These are phyloP conservation scores for Globisporangium megalacanthum DNA, from an alignment of 352 stramenopile species.

Conservation along the genomic window DNA sequence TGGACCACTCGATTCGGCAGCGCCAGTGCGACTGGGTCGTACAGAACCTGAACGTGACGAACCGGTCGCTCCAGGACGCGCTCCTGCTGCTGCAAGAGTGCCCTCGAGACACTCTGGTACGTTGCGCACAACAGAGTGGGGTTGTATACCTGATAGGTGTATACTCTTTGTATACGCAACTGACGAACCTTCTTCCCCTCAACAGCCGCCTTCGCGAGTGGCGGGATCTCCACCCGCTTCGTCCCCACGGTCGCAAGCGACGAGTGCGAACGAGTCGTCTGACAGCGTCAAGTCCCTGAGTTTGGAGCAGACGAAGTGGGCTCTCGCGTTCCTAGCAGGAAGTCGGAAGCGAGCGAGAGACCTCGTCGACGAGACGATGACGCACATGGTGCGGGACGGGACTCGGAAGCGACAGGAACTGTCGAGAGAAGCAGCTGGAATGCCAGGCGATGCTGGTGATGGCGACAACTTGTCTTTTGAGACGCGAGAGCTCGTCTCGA, in stretches of 20 bases:
- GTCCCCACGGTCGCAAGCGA: not conserved
- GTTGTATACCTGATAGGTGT: too few species aligned
- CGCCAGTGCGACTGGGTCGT: constrained; percentile 64
- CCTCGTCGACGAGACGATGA: constrained; percentile 10
- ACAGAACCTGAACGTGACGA: constrained; percentile 63
- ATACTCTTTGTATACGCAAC: too few species aligned
- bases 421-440: not conserved
- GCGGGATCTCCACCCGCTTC: not conserved
- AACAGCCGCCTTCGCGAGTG: not conserved
- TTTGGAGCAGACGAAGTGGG: constrained; percentile 60
- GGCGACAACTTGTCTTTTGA: constrained; percentile 18
- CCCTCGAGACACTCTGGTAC: constrained; percentile 10
- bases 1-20: constrained; percentile 32
- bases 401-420: not conserved
- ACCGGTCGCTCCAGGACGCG: constrained; percentile 43
- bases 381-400: constrained; percentile 4
- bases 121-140: not conserved
- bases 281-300: constrained; percentile 20
- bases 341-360: constrained; percentile 24
- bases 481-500: constrained; percentile 43
- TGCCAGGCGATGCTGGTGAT: too few species aligned
- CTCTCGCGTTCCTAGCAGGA: constrained; percentile 43
- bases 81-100: constrained; percentile 59
- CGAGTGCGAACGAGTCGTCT: not conserved
- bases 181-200: too few species aligned